Percentiles rank a stretch among this genome's conserved stretches.
These are phyloP conservation scores for Adansonia madagascariensis DNA, from an alignment of 441 rosid species.

Conservation along the genomic window DNA sequence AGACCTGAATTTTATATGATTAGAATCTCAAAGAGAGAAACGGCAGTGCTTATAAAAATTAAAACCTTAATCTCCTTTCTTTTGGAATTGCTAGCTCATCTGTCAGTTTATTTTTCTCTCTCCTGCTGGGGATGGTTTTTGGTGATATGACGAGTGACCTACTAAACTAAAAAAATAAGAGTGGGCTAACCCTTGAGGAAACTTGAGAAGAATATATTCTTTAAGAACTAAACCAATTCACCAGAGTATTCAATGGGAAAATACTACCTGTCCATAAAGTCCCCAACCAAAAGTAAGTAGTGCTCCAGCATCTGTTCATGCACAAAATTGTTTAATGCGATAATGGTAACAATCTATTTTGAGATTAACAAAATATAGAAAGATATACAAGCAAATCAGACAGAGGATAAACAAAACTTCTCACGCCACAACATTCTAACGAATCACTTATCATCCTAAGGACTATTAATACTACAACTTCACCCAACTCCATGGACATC, in stretches of 20 bases:
- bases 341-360: conserved; percentile 7
- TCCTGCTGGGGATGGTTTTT: background rate
- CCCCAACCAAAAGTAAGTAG: conserved; percentile 98
- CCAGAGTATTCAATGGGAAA: conserved; percentile 5
- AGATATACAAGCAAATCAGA: background rate
- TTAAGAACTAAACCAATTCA: background rate
- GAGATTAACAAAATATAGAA: conserved; percentile 2
- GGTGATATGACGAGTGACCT: background rate
- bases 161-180: background rate
- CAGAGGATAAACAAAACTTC: background rate
- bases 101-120: background rate
- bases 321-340: conserved; percentile 27
- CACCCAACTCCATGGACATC: background rate
- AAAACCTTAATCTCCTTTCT: conserved; percentile 1
- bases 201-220: conserved; percentile 11
- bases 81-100: conserved; percentile 1
- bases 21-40: background rate
- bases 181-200: background rate
- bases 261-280: conserved; percentile 93
- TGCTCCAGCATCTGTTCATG: conserved; percentile 88
- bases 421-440: background rate
- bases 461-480: background rate
- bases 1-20: background rate
- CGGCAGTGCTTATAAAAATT: background rate
- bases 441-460: background rate